These are phyloP conservation scores for Prototheca cutis DNA, from an alignment of 163 green algal genomes.

Conservation along the genomic window DNA sequence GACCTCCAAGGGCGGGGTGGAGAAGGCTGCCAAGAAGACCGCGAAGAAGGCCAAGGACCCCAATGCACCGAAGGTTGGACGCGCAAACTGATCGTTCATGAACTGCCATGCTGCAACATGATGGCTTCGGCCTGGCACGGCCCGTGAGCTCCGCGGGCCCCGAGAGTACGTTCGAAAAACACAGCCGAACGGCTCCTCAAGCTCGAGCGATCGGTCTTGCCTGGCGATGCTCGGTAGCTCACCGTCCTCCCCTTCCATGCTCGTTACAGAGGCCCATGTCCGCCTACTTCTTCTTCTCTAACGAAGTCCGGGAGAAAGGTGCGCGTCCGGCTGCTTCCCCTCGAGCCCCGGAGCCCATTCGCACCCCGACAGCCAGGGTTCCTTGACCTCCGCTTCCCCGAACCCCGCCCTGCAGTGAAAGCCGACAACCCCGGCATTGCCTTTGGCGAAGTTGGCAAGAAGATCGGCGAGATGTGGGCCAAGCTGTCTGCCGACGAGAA, in stretches of 20 bases:
- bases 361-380: too few species aligned
- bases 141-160: too few species aligned
- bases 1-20: constrained; percentile 3
- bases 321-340: too few species aligned
- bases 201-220: too few species aligned
- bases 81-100: too few species aligned
- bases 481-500: constrained; percentile 13
- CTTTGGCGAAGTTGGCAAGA: constrained; percentile 27
- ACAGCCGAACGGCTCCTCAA: too few species aligned
- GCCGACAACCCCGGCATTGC: constrained; percentile 6
- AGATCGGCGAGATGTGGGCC: constrained; percentile 16
- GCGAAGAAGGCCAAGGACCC: constrained; percentile 27
- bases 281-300: constrained; percentile 29
- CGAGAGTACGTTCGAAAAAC: too few species aligned
- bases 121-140: too few species aligned
- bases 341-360: too few species aligned
- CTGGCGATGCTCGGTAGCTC: too few species aligned
- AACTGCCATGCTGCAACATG: too few species aligned
- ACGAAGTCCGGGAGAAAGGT: constrained; percentile 15
- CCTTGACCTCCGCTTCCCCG: too few species aligned
- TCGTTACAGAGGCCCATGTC: constrained; percentile 14
- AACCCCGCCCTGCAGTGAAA: constrained; percentile 5
- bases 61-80: constrained; percentile 35
- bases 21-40: constrained; percentile 16
- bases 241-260: neutral